Percentiles rank a stretch among this genome's conserved stretches.
phyloP scores from a whole-genome alignment of 106 monocot species.

The Acorus calamus region DNA sequence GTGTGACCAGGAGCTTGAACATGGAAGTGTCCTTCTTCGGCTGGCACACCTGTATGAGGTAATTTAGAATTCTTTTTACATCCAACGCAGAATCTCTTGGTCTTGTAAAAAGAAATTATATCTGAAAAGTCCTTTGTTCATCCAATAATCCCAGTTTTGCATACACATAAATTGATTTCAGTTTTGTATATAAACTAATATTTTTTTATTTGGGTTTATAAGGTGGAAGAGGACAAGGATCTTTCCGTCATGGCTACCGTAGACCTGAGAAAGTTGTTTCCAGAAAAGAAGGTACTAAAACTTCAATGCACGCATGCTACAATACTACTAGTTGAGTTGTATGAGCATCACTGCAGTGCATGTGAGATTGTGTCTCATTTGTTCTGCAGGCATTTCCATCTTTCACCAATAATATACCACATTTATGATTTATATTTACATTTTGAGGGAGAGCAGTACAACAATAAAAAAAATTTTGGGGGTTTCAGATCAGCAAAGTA shows the following conservation, averaged over 20 bases:
- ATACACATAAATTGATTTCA: not conserved
- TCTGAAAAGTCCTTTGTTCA: not conserved
- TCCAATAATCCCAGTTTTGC: not conserved
- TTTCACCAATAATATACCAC: too few relatives aligned
- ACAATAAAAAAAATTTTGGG: too few relatives aligned
- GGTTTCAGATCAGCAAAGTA: slow-evolving; percentile 56
- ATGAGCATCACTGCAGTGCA: too few relatives aligned
- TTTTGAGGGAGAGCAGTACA: not conserved
- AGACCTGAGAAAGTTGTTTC: slow-evolving; percentile 74
- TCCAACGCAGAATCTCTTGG: too few relatives aligned
- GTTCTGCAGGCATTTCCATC: too few relatives aligned
- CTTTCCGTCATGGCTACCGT: slow-evolving; percentile 63
- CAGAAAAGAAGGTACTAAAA: slow-evolving; percentile 50
- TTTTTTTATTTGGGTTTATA: not conserved
- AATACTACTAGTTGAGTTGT: too few relatives aligned
- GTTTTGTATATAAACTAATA: not conserved
- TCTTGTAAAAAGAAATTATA: too few relatives aligned
- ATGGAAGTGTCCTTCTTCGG: slow-evolving; percentile 61
- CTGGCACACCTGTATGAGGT: slow-evolving; percentile 96
- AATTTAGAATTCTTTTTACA: not conserved
- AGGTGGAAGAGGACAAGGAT: slow-evolving; percentile 81
- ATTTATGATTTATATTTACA: too few relatives aligned
- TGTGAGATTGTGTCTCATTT: too few relatives aligned
- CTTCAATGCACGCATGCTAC: too few relatives aligned
- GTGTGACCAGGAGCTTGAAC: slow-evolving; percentile 50